Base-by-base conservation (phyloP, 2,329 filamentous ascomycete species). In the Fonsecaea monophora region DNA sequence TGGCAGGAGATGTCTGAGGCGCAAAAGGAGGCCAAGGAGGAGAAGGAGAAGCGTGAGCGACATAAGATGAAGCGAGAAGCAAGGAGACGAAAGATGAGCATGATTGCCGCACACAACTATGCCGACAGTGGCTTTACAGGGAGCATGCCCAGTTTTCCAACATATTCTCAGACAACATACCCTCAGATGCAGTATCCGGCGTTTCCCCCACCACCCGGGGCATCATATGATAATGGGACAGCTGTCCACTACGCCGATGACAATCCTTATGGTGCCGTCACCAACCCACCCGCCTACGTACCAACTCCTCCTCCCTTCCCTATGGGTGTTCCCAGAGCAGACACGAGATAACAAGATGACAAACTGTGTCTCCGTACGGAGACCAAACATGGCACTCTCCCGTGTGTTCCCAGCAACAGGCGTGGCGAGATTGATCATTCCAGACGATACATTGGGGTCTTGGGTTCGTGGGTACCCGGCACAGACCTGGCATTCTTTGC, bases 1-100 rank as follows among this genome's bases (percentile, higher is more conserved):
- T 90, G 89, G 86, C 88, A 89, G 77, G 86, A 90, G 74, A 87
- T 87, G 78, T 85, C 86, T 66, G 84, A 89, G 76, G 83, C 88
- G 75, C 82, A 85, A 67, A 83, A 85, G 71, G 82, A 84, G 73
- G 82, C 82, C 62, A 79, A 82, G 60, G 83, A 88, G 68, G 83
- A 89, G 65, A 82, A 85, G 71, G 75, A 80, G 57, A 80, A 85
- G 72, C 77, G 80, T 61, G 78, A 81, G 74, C 58, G 72, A 37
- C 72, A 74, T 50, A 50, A 45, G 5, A 48, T 48, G 32, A 74
- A 74, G 60, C 65, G 72, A 63, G 72, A 70, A 53, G 72, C 72
- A 6, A 64, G 72, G 53, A 64, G 70, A 48, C 53, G 60, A 60
- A 73, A 74, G 60, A 61, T 64, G 60, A 67, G 66, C 38, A 64